Evolutionary conservation across 495 filamentous ascomycete genomes (phyloP).

Genomic region (Chaetomium tenue): DNA sequence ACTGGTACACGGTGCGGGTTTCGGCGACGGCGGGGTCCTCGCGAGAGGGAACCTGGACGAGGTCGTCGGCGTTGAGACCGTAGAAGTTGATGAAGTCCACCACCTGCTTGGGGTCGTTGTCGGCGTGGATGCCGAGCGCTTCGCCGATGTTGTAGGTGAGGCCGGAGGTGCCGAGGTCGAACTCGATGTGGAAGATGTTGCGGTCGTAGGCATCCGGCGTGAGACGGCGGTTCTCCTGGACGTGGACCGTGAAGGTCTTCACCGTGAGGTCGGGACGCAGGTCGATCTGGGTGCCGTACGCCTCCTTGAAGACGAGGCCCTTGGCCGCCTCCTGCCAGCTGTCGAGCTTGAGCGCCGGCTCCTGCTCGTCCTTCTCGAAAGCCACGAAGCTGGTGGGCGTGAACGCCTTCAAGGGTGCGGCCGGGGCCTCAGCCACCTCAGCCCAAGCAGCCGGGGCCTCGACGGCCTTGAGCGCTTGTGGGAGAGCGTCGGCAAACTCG

Average conservation of each 20-base stretch:
- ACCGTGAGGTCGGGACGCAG: constrained; percentile 82
- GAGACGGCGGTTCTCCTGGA: constrained; percentile 91
- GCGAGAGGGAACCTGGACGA: constrained; percentile 87
- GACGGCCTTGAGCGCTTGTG: constrained; percentile 64
- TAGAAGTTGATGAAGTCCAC: constrained; percentile 85
- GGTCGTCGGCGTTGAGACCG: constrained; percentile 71
- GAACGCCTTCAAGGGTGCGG: constrained; percentile 56
- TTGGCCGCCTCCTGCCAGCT: constrained; percentile 81
- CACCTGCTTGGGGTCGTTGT: constrained; percentile 81
- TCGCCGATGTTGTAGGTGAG: constrained; percentile 96
- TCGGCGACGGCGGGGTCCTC: constrained; percentile 76
- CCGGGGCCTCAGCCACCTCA: constrained; percentile 57
- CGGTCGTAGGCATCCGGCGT: constrained; percentile 89
- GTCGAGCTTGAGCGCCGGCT: constrained; percentile 63
- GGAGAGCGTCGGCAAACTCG: constrained; percentile 63
- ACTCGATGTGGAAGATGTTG: constrained; percentile 99
- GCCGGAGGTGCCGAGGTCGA: constrained; percentile 85
- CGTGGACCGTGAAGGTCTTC: constrained; percentile 82
- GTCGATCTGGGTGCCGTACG: constrained; percentile 67
- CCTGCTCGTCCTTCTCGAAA: constrained; percentile 74
- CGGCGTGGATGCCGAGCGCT: constrained; percentile 93
- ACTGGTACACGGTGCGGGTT: constrained; percentile 90
- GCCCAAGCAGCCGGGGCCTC: constrained; percentile 79
- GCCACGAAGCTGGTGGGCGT: constrained; percentile 74
- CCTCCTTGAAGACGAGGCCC: constrained; percentile 90